Conservation (phyloP, 148 eudicot species). For the Fallopia convolvulus region DNA sequence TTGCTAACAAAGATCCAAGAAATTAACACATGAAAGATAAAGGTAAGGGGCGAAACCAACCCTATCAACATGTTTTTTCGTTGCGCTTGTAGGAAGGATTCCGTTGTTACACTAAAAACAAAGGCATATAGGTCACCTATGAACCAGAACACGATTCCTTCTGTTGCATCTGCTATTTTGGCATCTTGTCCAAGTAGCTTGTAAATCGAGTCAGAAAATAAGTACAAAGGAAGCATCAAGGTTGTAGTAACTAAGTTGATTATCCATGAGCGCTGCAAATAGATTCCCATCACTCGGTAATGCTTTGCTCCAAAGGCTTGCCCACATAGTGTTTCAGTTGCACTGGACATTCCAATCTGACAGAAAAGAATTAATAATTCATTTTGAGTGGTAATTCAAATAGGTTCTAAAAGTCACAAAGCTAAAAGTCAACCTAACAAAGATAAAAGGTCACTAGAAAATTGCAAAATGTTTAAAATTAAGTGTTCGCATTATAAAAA, state of each 20-base stretch:
- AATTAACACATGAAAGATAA: too few relatives aligned
- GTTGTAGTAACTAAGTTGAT: neutral
- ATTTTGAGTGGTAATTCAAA: too few relatives aligned
- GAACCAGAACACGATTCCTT: slow-evolving; percentile 11
- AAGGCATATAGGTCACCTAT: slow-evolving; percentile 5
- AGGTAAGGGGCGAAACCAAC: too few relatives aligned
- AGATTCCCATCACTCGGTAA: slow-evolving; percentile 18
- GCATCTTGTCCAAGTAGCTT: slow-evolving; percentile 13
- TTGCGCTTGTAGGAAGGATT: too few relatives aligned
- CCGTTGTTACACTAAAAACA: neutral
- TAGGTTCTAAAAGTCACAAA: too few relatives aligned
- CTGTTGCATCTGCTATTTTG: slow-evolving; percentile 3
- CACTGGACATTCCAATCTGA: slow-evolving; percentile 22
- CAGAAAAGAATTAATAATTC: neutral
- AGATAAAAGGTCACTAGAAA: too few relatives aligned
- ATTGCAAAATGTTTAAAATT: too few relatives aligned
- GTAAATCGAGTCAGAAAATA: slow-evolving; percentile 9
- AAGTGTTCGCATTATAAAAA: too few relatives aligned
- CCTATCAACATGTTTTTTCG: too few relatives aligned
- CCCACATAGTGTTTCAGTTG: slow-evolving; percentile 20
- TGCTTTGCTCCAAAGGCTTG: slow-evolving; percentile 23
- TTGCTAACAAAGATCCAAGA: too few relatives aligned
- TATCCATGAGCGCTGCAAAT: slow-evolving; percentile 21
- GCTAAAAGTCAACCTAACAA: too few relatives aligned
- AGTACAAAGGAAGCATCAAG: slow-evolving; percentile 9